Base-by-base conservation (phyloP, 164 flowering plant genomes). In the Protea cynaroides region DNA sequence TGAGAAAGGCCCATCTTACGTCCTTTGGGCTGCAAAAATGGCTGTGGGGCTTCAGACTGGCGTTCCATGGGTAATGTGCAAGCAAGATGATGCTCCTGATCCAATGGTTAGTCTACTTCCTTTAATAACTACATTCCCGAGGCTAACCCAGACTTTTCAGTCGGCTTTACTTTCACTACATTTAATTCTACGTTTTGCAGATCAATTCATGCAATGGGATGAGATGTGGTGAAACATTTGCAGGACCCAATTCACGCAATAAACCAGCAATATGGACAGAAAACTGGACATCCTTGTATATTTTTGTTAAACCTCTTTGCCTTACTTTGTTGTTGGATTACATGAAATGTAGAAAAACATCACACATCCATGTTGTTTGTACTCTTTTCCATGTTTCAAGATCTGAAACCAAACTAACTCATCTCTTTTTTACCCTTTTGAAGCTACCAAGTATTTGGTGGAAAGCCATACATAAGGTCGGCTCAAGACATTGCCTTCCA, bases 181-280 rank as follows among this genome's bases (percentile, higher is more conserved):
- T 29, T 5, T 40, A 40, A 40, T 4, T 40, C 13, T 25, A 3
- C 15, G 1, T 38, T 18, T 14, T 81, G 69, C 83, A 95, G 99
- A 95, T 92, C 46, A 95, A 92, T 74, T 15, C 97, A 11, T 95
- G 99, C 84, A 95, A 92, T 68, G 97, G 99, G 25, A 62, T 72
- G 83, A 65, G 55, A 51, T 95, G 97, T 67, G 97, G 96, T 47
- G 84, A 82, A 60, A 89, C 92, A 68, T 95, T 86, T 72, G 65
- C 65, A 11, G 99, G 99, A 12, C 99, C 99, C 12, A 95, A 95
- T 63, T 82, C 90, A 36, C 90, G 88, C 9, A 80, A 80, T 34
- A 94, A 94, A 73, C 99, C 99, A 44, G 61, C 89, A 13, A 56
- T 94, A 15, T 95, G 99, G 99, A 89, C 97, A 12, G 99, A 95